Conservation (phyloP, 305 asterid genomes). For the Nicotiana rustica region DNA sequence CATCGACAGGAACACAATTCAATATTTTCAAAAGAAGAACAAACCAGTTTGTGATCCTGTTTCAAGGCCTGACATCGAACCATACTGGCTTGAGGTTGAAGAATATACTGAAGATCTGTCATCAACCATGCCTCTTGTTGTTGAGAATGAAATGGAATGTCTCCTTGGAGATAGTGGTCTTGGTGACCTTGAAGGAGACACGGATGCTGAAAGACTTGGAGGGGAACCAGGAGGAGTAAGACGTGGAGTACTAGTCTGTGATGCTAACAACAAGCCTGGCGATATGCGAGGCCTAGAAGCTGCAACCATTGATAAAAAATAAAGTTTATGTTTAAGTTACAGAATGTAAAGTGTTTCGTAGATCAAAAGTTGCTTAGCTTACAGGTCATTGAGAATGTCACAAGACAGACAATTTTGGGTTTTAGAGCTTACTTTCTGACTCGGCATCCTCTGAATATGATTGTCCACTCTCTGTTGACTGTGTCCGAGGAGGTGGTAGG, state of each 20-base stretch:
- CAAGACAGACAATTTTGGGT: background rate
- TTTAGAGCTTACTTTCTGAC: constrained; percentile 59
- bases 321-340: constrained; percentile 16
- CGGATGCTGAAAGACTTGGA: constrained; percentile 82
- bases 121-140: constrained; percentile 75
- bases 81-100: constrained; percentile 57
- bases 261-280: constrained; percentile 70
- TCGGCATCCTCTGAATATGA: constrained; percentile 59
- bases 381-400: background rate
- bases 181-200: constrained; percentile 79
- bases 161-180: constrained; percentile 87
- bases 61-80: constrained; percentile 77
- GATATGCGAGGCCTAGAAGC: constrained; percentile 68
- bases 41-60: constrained; percentile 78
- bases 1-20: background rate
- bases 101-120: constrained; percentile 73
- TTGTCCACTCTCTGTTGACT: constrained; percentile 62
- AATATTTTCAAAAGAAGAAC: constrained; percentile 19
- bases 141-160: constrained; percentile 78
- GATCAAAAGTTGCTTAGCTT: background rate
- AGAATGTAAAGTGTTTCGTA: background rate
- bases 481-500: constrained; percentile 58
- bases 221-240: constrained; percentile 90
- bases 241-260: constrained; percentile 84
- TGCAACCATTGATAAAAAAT: constrained; percentile 40